These are phyloP conservation scores for Emmonsiellopsis sp. DNA, from an alignment of 2,329 filamentous ascomycete species.

Conservation along the genomic window DNA sequence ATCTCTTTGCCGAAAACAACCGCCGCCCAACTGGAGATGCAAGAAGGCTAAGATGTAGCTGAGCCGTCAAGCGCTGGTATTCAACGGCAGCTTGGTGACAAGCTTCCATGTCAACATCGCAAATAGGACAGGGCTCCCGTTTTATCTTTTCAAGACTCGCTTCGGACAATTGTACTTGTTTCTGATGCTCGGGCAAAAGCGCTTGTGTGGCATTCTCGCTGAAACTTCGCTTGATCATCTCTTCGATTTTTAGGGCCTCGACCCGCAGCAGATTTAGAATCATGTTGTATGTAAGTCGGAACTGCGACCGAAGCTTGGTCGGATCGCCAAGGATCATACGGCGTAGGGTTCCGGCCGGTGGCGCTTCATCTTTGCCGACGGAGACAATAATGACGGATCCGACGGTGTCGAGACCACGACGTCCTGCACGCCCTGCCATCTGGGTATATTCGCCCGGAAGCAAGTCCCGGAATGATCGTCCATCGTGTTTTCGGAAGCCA, in stretches of 20 bases:
- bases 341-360: constrained; percentile 69
- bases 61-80: constrained; percentile 67
- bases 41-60: constrained; percentile 68
- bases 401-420: constrained; percentile 83
- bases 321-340: constrained; percentile 96
- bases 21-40: constrained; percentile 74
- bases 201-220: constrained; percentile 97
- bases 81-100: constrained; percentile 78
- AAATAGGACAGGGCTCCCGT: constrained; percentile 71
- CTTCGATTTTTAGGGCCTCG: constrained; percentile 94
- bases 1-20: constrained; percentile 64
- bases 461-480: constrained; percentile 80
- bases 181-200: constrained; percentile 87
- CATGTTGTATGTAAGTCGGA: constrained; percentile 98
- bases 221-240: constrained; percentile 99
- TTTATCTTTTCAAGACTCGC: constrained; percentile 86
- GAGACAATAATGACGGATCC: constrained; percentile 90
- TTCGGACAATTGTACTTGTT: constrained; percentile 84
- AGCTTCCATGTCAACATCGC: constrained; percentile 67
- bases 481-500: constrained; percentile 92
- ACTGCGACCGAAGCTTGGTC: constrained; percentile 90
- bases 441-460: constrained; percentile 95
- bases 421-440: constrained; percentile 91
- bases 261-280: constrained; percentile 91
- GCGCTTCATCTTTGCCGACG: constrained; percentile 74